Evolutionary conservation across 129 eudicot species (phyloP), one percentile per base, ranked within the genome.

Genomic region (Apium graveolens): DNA sequence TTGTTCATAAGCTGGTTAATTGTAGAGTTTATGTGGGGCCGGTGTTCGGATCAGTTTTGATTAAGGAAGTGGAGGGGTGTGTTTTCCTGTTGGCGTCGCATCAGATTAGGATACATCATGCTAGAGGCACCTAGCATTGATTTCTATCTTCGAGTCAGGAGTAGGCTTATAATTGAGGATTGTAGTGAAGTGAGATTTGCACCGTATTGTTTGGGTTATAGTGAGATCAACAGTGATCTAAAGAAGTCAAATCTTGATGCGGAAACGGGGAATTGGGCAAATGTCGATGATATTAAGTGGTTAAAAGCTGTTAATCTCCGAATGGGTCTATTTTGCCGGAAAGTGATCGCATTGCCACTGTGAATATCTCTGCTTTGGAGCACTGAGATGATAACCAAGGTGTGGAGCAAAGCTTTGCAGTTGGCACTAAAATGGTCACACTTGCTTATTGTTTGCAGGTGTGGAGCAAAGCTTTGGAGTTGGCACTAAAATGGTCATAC

Each of bases 251-350:
- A 88, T 78, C 89, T 94, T 72, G 81, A 79, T 31, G 93, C 87
- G 73, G 96, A 91, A 85, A 88, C 89, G 12, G 91, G 92, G 82
- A 91, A 83, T 79, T 94, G 97, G 98, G 90, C 84, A 11, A 89
- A 94, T 84, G 97, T 94, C 77, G 98, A 90, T 88, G 93, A 91
- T 79, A 90, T 91, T 63, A 81, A 80, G 83, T 91, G 97, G 93
- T 51, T 89, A 76, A 77, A 90, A 79, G 97, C 95, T 55, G 82
- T 91, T 76, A 89, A 69, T 89, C 96, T 27, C 96, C 93, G 20
- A 94, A 88, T 83, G 90, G 93, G 96, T 85, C 93, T 0, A 49
- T 94, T 82, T 70, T 91, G 72, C 93, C 86, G 0, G 89, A 88
- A 80, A 75, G 81, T 82, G 88, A 90, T 78, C 85, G 84, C 24